Evolutionary conservation across 177 flowering plant genomes (phyloP).

Genomic region (Vitis hybrid): DNA sequence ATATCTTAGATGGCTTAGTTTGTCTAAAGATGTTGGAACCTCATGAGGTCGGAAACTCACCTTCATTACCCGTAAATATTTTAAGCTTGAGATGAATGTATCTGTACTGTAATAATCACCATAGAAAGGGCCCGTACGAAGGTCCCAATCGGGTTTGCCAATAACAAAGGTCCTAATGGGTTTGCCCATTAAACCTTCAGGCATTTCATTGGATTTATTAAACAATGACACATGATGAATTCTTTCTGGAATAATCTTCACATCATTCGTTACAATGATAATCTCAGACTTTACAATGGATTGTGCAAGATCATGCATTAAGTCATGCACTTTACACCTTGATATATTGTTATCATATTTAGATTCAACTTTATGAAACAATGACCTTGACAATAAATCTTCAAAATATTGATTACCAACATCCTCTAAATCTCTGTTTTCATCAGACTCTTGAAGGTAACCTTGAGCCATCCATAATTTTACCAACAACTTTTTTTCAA

Average conservation of each 20-base stretch:
- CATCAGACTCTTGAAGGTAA: not conserved
- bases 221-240: not conserved
- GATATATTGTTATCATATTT: not conserved
- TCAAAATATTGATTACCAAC: not conserved
- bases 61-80: slow-evolving; percentile 10
- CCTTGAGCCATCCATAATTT: slow-evolving; percentile 1
- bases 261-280: not conserved
- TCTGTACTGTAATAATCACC: not conserved
- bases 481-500: not conserved
- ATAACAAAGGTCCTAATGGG: not conserved
- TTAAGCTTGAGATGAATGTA: slow-evolving; percentile 3
- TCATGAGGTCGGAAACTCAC: not conserved
- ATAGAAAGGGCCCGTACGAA: not conserved
- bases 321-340: not conserved
- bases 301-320: slow-evolving; percentile 2
- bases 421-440: not conserved
- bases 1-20: slow-evolving; percentile 18
- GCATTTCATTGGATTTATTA: not conserved
- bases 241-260: not conserved
- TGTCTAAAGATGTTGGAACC: slow-evolving; percentile 1
- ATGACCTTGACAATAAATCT: not conserved
- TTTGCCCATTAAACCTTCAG: not conserved
- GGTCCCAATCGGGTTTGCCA: not conserved
- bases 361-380: not conserved
- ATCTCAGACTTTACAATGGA: not conserved